phyloP scores from a whole-genome alignment of 306 rosid genomes.

The Castanea crenata region DNA sequence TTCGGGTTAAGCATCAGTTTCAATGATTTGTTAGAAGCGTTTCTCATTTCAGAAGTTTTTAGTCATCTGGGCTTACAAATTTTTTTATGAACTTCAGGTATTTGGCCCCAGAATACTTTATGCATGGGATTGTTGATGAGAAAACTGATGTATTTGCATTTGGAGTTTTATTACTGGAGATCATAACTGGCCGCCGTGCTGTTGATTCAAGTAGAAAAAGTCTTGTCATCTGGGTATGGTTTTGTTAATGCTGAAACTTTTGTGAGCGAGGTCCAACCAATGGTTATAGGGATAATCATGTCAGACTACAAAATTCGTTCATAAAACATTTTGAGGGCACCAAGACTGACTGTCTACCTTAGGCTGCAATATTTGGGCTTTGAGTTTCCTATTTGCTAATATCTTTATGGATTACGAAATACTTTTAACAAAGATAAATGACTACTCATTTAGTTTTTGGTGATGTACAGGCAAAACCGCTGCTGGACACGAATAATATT shows the following conservation, averaged over 20 bases:
- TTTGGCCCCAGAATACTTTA: constrained; percentile 92
- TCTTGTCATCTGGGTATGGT: constrained; percentile 82
- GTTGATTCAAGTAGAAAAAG: constrained; percentile 82
- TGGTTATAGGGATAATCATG: too few species aligned
- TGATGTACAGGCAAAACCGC: constrained; percentile 69
- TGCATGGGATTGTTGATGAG: constrained; percentile 95
- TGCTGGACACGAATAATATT: constrained; percentile 51
- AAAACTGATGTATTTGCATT: constrained; percentile 87
- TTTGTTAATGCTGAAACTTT: not conserved
- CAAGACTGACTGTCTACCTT: too few species aligned
- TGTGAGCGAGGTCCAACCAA: too few species aligned
- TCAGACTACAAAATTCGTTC: too few species aligned
- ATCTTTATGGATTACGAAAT: too few species aligned
- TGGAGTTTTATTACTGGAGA: constrained; percentile 88
- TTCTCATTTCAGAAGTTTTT: not conserved
- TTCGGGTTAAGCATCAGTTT: constrained; percentile 66
- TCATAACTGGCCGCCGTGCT: constrained; percentile 93
- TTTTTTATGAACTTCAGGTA: constrained; percentile 50
- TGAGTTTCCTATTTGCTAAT: too few species aligned
- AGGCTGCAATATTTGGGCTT: too few species aligned
- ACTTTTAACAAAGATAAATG: not conserved
- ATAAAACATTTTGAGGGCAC: too few species aligned
- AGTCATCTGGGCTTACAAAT: not conserved
- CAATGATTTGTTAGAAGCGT: not conserved
- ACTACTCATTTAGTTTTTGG: not conserved